A percentile compares a stretch with the other conserved stretches of the same genome.
Conservation (phyloP, 257 asterid species). For the Solanum lycopersicoides region DNA sequence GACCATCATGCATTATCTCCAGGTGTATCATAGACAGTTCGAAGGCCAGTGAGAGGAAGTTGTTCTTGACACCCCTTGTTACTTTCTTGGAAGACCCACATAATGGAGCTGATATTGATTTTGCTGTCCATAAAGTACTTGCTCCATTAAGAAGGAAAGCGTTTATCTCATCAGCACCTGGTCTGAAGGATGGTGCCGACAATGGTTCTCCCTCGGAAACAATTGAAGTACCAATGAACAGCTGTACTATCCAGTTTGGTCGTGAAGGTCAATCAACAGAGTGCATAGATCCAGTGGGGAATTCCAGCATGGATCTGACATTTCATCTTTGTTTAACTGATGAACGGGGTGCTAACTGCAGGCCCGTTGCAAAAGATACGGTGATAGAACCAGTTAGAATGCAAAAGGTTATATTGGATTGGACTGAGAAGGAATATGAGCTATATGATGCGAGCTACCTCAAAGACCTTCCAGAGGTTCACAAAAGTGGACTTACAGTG, state of each 20-base stretch:
- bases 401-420: slow-evolving; percentile 58
- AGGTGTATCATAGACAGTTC: slow-evolving; percentile 23
- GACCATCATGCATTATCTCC: slow-evolving; percentile 5
- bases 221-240: slow-evolving; percentile 19
- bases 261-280: slow-evolving; percentile 23
- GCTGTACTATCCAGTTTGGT: slow-evolving; percentile 23
- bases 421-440: slow-evolving; percentile 68
- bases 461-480: slow-evolving; percentile 79
- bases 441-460: slow-evolving; percentile 60
- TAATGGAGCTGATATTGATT: slow-evolving; percentile 56
- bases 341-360: slow-evolving; percentile 50
- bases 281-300: slow-evolving; percentile 34
- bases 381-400: slow-evolving; percentile 35
- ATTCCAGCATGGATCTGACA: slow-evolving; percentile 43
- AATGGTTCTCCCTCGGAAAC: slow-evolving; percentile 21
- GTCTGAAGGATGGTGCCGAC: slow-evolving; percentile 15
- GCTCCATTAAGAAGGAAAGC: slow-evolving; percentile 52
- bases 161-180: slow-evolving; percentile 20
- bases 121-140: slow-evolving; percentile 55
- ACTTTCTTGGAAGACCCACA: slow-evolving; percentile 71
- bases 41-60: slow-evolving; percentile 59
- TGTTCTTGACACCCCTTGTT: slow-evolving; percentile 75
- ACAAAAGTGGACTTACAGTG: slow-evolving; percentile 58
- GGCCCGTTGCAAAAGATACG: slow-evolving; percentile 56
- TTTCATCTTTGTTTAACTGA: slow-evolving; percentile 60